phyloP scores from a whole-genome alignment of 495 filamentous ascomycete genomes.

The Rhypophila decipiens region DNA sequence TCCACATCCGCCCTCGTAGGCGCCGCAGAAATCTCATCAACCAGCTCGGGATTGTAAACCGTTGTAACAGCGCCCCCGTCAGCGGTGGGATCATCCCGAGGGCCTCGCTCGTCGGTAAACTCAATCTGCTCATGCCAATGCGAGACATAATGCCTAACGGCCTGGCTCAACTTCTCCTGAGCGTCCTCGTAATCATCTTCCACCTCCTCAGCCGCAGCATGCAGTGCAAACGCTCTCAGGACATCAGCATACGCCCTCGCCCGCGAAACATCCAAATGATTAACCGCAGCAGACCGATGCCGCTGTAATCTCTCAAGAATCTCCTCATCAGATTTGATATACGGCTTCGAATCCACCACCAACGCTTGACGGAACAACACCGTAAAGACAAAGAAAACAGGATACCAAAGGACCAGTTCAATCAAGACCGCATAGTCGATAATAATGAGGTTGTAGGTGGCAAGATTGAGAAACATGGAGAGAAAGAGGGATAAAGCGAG shows the following conservation, averaged over 20 bases:
- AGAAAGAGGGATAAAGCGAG: conserved; percentile 22
- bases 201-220: conserved; percentile 20
- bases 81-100: conserved; percentile 6
- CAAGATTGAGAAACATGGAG: conserved; percentile 23
- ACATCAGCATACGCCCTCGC: conserved; percentile 21
- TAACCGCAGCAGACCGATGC: conserved; percentile 9
- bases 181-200: conserved; percentile 14
- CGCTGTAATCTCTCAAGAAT: conserved; percentile 14
- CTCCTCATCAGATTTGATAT: conserved; percentile 13
- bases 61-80: conserved; percentile 22
- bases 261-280: conserved; percentile 13
- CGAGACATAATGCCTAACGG: conserved; percentile 20
- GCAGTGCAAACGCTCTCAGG: conserved; percentile 18
- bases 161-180: conserved; percentile 10
- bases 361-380: conserved; percentile 21
- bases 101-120: conserved; percentile 5
- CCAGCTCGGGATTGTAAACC: conserved; percentile 22
- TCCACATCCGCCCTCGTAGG: conserved; percentile 24
- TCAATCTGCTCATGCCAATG: conserved; percentile 27
- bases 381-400: conserved; percentile 25
- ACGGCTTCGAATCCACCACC: conserved; percentile 7
- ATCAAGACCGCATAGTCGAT: conserved; percentile 27
- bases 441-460: conserved; percentile 20
- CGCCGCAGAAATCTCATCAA: conserved; percentile 23
- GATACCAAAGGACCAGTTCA: conserved; percentile 26